Base-by-base conservation (phyloP, 208 protist genomes). In the Leishmania guyanensis region DNA sequence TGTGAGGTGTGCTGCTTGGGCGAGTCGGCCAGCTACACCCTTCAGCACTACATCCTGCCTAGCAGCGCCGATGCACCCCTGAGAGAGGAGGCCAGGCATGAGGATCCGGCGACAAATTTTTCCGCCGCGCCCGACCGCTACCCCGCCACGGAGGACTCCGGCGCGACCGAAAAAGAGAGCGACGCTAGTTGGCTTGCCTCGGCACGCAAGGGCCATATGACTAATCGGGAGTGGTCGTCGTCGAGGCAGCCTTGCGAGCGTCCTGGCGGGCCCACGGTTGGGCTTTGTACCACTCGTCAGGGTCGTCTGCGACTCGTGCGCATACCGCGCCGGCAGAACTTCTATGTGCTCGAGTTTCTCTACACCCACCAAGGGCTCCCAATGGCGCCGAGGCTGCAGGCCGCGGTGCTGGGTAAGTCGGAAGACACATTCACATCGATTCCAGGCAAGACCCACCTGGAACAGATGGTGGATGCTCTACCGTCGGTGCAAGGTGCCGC, bases 331-430 rank as follows among this genome's bases (percentile, higher is more conserved):
- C 80, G 82, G 17, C 72, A 77, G 16, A 77, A 79, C 82, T 46
- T 53, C 81, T 96, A 90, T 76, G 86, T 84, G 6, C 85, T 96
- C 0, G 93, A 94, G 83, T 94, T 96, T 71, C 84, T 91, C 3
- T 94, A 96, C 78, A 84, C 84, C 33, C 86, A 90, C n/a, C 84
- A 92, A 65, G 85, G 80, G 8, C 79, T 88, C 48, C 90, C 90
- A 12, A 76, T 91, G 17, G 69, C 90, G 36, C 87, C 80, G 16
- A 80, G 84, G 1, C 51, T 91, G 60, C 79, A 75, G 69, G 84
- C 75, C 33, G 88, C 88, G 26, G 48, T 89, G 78, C 26, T 54
- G 68, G 80, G 69, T 39, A 81, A 80, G 77, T 53, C 78, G 77
- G 79, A 84, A 76, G 79, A 84, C 2, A 17, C 36, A 0, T 73